These are phyloP conservation scores for Penicillium steckii DNA, from an alignment of 495 filamentous ascomycete genomes.

Conservation along the genomic window DNA sequence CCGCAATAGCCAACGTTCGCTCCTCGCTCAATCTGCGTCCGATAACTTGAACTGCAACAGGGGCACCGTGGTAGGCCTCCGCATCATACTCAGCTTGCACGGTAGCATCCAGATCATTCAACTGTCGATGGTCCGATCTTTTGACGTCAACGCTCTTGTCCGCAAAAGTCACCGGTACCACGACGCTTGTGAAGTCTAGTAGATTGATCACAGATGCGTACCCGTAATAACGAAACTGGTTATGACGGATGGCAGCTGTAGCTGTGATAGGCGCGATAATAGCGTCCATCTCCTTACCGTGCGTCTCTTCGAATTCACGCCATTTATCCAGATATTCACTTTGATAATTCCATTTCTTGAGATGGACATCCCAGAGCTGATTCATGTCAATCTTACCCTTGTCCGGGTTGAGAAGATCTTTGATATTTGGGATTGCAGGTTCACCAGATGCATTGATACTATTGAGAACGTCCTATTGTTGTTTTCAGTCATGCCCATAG, in stretches of 20 bases:
- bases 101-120: constrained; percentile 32
- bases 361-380: no score
- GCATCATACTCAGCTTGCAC: no score
- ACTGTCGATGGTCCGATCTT: constrained; percentile 25
- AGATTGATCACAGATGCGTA: constrained; percentile 43
- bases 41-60: constrained; percentile 49
- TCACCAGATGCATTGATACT: no score
- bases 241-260: constrained; percentile 31
- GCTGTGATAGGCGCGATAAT: constrained; percentile 55
- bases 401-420: no score
- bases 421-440: no score
- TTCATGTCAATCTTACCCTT: no score
- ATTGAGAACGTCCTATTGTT: no score
- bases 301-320: no score
- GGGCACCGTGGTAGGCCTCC: constrained; percentile 45
- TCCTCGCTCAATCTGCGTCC: constrained; percentile 49
- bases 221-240: constrained; percentile 34
- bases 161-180: constrained; percentile 47
- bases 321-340: no score
- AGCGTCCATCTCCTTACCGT: constrained; percentile 35
- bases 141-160: constrained; percentile 33
- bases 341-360: no score
- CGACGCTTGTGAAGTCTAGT: constrained; percentile 42
- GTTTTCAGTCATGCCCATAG: no score
- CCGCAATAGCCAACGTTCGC: constrained; percentile 40